Percentiles rank a stretch among this genome's conserved stretches.
Evolutionary conservation across 306 rosid species (phyloP).

Genomic region (Pyrus pyrifolia): DNA sequence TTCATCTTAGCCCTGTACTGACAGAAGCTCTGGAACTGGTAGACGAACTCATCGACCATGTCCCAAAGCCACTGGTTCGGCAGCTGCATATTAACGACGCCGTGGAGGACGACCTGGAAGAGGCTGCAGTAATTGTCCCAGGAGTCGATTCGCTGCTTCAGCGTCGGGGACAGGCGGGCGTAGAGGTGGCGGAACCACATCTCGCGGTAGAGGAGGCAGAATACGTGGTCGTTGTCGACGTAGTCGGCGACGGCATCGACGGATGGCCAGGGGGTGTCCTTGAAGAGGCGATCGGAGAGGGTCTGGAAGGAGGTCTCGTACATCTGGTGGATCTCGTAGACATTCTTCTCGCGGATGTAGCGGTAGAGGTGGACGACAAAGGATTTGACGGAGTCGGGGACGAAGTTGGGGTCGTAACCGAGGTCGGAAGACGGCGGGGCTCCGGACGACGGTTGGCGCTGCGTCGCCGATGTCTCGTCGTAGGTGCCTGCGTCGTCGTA

Average conservation of each 20-base stretch:
- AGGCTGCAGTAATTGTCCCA: slow-evolving; percentile 94
- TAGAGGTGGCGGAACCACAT: slow-evolving; percentile 99
- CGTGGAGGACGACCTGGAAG: slow-evolving; percentile 89
- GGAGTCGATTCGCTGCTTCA: slow-evolving; percentile 85
- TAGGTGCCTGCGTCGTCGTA: slow-evolving; percentile 43
- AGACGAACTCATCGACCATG: slow-evolving; percentile 95
- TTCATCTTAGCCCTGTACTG: slow-evolving; percentile 93
- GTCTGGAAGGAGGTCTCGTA: slow-evolving; percentile 79
- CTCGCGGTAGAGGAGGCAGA: slow-evolving; percentile 89
- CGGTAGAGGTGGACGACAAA: slow-evolving; percentile 91
- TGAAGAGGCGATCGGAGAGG: slow-evolving; percentile 82
- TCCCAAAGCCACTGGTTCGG: slow-evolving; percentile 99
- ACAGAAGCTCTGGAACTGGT: slow-evolving; percentile 96
- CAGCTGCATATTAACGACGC: slow-evolving; percentile 91
- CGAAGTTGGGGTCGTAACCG: slow-evolving; percentile 87
- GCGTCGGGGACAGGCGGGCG: slow-evolving; percentile 79
- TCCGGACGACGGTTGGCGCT: slow-evolving; percentile 22
- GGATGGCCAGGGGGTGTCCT: slow-evolving; percentile 95
- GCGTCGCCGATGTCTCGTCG: slow-evolving; percentile 32
- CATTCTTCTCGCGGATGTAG: slow-evolving; percentile 92
- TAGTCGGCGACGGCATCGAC: slow-evolving; percentile 78
- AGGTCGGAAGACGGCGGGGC: slow-evolving; percentile 34
- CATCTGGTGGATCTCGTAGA: slow-evolving; percentile 94
- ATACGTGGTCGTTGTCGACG: slow-evolving; percentile 92
- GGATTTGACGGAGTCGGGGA: slow-evolving; percentile 74